Evolutionary conservation across 139 green algal species (phyloP), one percentile per base, ranked within the genome.

Genomic region (Auxenochlorella pyrenoidosa): DNA sequence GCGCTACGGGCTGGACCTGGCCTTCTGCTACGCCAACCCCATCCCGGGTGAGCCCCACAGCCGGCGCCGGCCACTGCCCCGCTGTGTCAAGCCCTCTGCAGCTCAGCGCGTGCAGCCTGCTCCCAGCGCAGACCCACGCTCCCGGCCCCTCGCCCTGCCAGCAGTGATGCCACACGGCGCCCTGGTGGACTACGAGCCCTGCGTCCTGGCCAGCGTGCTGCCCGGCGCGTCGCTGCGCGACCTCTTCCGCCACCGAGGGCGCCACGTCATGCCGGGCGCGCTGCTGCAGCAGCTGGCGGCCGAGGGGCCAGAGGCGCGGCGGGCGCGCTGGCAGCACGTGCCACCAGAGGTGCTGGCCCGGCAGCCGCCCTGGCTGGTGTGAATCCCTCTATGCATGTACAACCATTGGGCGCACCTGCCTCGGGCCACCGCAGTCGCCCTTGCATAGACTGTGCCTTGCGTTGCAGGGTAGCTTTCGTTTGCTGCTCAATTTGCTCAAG

Each of bases 351-450:
- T 84, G 36, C 54, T 38, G 36, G 34, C 34, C 22, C 79, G 79
- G 32, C 79, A 84, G 79, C 79, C 79, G 79, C 79, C 54, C 32
- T 84, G 79, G 79, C 59, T 84, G 58, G 79, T 84, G 79, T 84
- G 38, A 83, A 5, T 0, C 18, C 5, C 72, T 78, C 60, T 16
- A 68, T 10, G 3, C 28, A 32, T 68, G 60, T 5, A 16, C n/a
- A n/a, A n/a, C n/a, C n/a, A n/a, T n/a, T n/a, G n/a, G n/a, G n/a
- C n/a, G n/a, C n/a, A n/a, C n/a, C n/a, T n/a, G n/a, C n/a, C n/a
- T n/a, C n/a, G n/a, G n/a, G n/a, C n/a, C n/a, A n/a, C n/a, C n/a
- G n/a, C n/a, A n/a, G n/a, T n/a, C n/a, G n/a, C n/a, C n/a, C n/a
- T n/a, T n/a, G n/a, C n/a, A n/a, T n/a, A n/a, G n/a, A n/a, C n/a